phyloP scores from a whole-genome alignment of 2,329 filamentous ascomycete genomes.

The Kalmusia sp. region DNA sequence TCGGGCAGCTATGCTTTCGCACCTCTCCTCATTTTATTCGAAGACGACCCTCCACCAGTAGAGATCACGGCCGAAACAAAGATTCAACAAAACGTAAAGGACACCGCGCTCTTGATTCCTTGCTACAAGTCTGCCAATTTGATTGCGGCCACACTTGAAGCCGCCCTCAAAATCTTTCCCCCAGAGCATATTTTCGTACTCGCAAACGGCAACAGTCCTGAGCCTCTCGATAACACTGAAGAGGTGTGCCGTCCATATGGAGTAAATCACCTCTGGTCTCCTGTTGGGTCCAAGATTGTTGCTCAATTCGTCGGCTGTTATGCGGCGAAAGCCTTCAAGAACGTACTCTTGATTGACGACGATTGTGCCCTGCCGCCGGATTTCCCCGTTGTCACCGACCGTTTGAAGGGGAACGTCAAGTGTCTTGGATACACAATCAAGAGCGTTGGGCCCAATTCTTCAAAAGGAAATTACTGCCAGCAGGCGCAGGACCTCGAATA shows the following conservation, averaged over 20 bases:
- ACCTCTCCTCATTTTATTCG: conserved; percentile 42
- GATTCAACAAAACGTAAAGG: conserved; percentile 32
- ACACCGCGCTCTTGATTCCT: conserved; percentile 56
- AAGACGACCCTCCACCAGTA: conserved; percentile 35
- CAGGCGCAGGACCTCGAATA: conserved; percentile 62
- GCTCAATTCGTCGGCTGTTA: conserved; percentile 59
- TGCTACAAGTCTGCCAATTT: conserved; percentile 56
- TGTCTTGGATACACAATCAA: conserved; percentile 61
- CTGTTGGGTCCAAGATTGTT: conserved; percentile 58
- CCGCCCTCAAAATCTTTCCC: conserved; percentile 56
- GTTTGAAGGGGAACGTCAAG: conserved; percentile 50
- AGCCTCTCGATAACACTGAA: conserved; percentile 57
- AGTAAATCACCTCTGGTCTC: conserved; percentile 58
- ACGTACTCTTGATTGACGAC: conserved; percentile 59
- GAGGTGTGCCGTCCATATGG: conserved; percentile 53
- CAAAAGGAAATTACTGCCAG: conserved; percentile 49
- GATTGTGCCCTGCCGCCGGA: conserved; percentile 57
- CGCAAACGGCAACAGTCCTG: conserved; percentile 57
- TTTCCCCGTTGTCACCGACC: conserved; percentile 56
- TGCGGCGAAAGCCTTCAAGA: conserved; percentile 53
- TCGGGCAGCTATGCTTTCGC: conserved; percentile 29
- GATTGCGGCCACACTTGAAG: conserved; percentile 52
- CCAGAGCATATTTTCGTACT: conserved; percentile 56
- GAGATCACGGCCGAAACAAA: conserved; percentile 30
- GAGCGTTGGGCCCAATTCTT: conserved; percentile 46